A percentile compares a stretch with the other conserved stretches of the same genome.
These are phyloP conservation scores for Mycoemilia scoparia DNA, from an alignment of 192 early-diverging fungal species.

Conservation along the genomic window DNA sequence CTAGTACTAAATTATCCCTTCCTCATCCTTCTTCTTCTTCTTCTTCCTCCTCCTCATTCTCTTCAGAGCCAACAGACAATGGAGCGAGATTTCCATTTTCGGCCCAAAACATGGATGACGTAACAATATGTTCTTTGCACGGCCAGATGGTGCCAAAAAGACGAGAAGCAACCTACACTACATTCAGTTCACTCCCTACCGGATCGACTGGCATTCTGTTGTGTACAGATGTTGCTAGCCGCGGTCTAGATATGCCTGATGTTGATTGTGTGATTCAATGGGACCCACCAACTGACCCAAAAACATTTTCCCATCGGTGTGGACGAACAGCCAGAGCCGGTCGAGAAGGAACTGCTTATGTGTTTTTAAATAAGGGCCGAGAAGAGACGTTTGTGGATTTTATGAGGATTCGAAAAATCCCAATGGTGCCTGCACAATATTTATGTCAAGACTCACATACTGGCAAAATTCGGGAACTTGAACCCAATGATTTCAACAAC, in stretches of 20 bases:
- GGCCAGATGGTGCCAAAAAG: conserved; percentile 86
- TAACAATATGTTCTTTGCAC: no score
- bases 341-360: conserved; percentile 62
- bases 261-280: conserved; percentile 89
- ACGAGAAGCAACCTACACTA: conserved; percentile 59
- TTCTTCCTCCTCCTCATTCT: no score
- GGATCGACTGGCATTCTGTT: conserved; percentile 58
- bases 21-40: no score
- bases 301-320: conserved; percentile 86
- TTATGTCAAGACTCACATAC: conserved; percentile 27
- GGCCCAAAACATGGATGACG: conserved; percentile 28
- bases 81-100: conserved; percentile 20
- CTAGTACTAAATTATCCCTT: no score
- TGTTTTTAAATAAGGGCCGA: conserved; percentile 58
- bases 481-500: conserved; percentile 7
- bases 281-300: conserved; percentile 91
- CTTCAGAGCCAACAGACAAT: conserved; percentile 6
- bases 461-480: no score
- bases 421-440: conserved; percentile 35
- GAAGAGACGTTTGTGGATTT: conserved; percentile 88
- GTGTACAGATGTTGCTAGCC: conserved; percentile 89
- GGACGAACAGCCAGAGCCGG: conserved; percentile 86
- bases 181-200: conserved; percentile 44
- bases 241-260: conserved; percentile 90
- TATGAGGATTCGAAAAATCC: conserved; percentile 75